Evolutionary conservation across 257 asterid genomes (phyloP).

Genomic region (Lycium ferocissimum): DNA sequence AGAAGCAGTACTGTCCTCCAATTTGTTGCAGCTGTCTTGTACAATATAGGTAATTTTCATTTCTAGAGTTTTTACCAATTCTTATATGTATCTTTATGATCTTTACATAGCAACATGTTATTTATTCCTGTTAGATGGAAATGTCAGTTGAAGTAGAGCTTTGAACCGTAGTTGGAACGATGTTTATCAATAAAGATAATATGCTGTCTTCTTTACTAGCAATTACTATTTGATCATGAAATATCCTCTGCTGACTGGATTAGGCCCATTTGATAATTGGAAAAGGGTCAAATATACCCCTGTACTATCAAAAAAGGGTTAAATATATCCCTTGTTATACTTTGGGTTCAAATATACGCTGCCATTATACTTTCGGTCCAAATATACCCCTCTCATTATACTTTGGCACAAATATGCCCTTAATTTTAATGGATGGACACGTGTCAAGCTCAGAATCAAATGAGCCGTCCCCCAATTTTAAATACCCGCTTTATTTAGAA

Average conservation of each 20-base stretch:
- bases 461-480: too few species aligned
- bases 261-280: too few species aligned
- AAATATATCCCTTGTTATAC: too few species aligned
- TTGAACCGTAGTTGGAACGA: not conserved
- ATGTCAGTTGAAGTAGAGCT: not conserved
- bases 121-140: constrained; percentile 17
- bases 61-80: constrained; percentile 8
- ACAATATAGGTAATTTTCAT: constrained; percentile 30
- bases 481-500: too few species aligned
- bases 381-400: too few species aligned
- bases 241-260: not conserved
- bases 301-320: too few species aligned
- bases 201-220: not conserved
- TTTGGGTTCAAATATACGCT: too few species aligned
- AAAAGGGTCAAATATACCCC: too few species aligned
- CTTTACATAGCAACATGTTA: constrained; percentile 15
- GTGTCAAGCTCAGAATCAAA: too few species aligned
- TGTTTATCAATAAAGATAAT: constrained; percentile 23
- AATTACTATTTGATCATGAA: not conserved
- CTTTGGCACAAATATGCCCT: too few species aligned
- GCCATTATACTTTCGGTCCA: too few species aligned
- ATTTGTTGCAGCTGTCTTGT: not conserved
- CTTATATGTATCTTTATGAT: constrained; percentile 5
- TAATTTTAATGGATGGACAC: too few species aligned
- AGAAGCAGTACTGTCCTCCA: not conserved